phyloP scores from a whole-genome alignment of 2,329 filamentous ascomycete species.

The Colletotrichum chrysophilum region DNA sequence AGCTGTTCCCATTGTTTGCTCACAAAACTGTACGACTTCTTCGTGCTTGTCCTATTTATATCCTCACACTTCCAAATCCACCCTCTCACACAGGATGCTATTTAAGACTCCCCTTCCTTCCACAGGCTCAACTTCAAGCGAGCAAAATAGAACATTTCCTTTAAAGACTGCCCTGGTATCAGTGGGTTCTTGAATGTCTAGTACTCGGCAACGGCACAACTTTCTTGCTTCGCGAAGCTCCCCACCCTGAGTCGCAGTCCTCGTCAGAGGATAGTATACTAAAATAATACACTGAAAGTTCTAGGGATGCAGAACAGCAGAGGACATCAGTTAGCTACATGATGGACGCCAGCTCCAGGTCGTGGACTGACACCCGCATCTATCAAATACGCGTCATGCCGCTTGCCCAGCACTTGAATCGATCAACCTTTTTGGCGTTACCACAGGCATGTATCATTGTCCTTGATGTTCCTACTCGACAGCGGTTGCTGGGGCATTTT shows the following conservation, averaged over 20 bases:
- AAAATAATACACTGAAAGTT: accelerated
- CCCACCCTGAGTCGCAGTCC: not conserved
- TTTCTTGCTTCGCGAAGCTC: not conserved
- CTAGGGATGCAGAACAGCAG: not conserved
- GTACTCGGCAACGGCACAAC: not conserved
- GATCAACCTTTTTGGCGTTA: not conserved
- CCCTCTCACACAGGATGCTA: not conserved
- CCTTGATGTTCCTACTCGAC: not conserved
- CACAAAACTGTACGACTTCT: not conserved
- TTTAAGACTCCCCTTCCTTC: not conserved
- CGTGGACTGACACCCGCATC: too few relatives aligned
- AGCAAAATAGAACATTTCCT: not conserved
- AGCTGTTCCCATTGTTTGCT: too few relatives aligned
- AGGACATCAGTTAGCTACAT: accelerated
- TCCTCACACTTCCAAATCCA: not conserved
- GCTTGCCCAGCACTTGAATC: not conserved
- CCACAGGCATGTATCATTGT: not conserved
- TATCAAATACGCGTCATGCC: not conserved
- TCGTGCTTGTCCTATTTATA: not conserved
- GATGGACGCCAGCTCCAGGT: not conserved
- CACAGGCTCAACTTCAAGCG: not conserved
- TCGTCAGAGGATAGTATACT: not conserved
- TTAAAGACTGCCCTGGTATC: not conserved
- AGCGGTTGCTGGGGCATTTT: not conserved
- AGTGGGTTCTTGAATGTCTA: not conserved